Conservation (phyloP, 129 eudicot genomes). For the Flaveria bidentis region DNA sequence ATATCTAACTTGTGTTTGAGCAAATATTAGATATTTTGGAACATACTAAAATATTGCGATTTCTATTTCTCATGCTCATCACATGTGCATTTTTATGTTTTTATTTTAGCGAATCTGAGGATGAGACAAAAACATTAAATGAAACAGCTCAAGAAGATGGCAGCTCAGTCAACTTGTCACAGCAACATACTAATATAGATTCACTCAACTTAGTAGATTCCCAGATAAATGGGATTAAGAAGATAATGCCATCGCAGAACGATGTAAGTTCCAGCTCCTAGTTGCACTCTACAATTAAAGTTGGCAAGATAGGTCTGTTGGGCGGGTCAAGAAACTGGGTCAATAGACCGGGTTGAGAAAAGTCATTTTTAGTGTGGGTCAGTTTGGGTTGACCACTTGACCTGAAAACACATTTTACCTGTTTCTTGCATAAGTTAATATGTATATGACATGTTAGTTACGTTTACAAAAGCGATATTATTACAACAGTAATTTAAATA, state of each 20-base stretch:
- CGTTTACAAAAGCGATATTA: background rate
- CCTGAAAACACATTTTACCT: background rate
- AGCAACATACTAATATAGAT: slow-evolving; percentile 25
- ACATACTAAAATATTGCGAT: background rate
- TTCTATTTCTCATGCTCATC: slow-evolving; percentile 9
- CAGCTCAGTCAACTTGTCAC: slow-evolving; percentile 22
- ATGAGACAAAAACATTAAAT: slow-evolving; percentile 34
- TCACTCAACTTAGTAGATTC: slow-evolving; percentile 32
- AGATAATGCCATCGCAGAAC: slow-evolving; percentile 47
- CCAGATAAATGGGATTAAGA: slow-evolving; percentile 36
- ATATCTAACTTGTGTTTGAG: too few species aligned
- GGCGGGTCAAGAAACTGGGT: background rate
- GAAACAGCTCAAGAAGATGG: slow-evolving; percentile 34
- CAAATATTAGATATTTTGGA: too few species aligned
- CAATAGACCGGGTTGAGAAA: background rate
- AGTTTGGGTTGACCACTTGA: background rate
- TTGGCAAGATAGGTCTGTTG: background rate
- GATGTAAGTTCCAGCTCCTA: slow-evolving; percentile 45
- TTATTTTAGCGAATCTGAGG: slow-evolving; percentile 39
- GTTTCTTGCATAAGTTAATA: background rate
- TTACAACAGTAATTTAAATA: background rate
- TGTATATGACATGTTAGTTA: background rate
- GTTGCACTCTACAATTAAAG: background rate
- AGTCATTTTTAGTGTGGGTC: background rate
- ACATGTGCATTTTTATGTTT: slow-evolving; percentile 18